Base-by-base conservation (phyloP, 768 basidiomycete species). In the Cyclocybe aegerita region DNA sequence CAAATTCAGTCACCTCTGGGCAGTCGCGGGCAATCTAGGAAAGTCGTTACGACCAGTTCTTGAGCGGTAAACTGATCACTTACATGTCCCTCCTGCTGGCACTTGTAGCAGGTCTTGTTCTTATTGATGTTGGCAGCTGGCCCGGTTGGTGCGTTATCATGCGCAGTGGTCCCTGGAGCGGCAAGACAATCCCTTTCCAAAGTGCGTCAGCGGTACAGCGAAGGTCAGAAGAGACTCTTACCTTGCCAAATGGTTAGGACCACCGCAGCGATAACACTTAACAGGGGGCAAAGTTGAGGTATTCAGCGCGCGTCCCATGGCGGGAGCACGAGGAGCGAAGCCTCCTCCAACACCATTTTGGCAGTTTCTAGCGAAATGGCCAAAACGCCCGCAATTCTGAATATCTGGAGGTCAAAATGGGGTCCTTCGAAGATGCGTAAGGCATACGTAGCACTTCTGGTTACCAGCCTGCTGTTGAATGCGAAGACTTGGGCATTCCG, bases 231-330 rank as follows among this genome's bases (percentile, higher is more conserved):
- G 55, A 55, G 43, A 10, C 34, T 43, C 61, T 49, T 65, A 88
- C 88, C 79, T 84, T 9, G 90, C 90, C 79, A 90, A 82, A 65
- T 92, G 90, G 72, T 94, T 95, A 10, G 88, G 83, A 29, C 90
- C 90, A 40, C 91, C 90, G 63, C 93, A 96, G 43, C 88, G 83
- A 67, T 89, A 94, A 63, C 93, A 96, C 69, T 89, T 91, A 44
- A 94, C 85, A 12, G 88, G 86, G 44, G 88, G 88, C 43, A 91
- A 71, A 42, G 87, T 81, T 15, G 88, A 85, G 11, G 81, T 86
- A 62, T 91, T 89, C 55, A 91, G 70, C 23, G 74, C 77, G 55
- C 89, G 85, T 39, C 90, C 88, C 16, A 87, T 83, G 47, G 88
- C 87, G 34, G 89, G 81, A 45, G 79, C 75, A 44, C 90, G 88